Evolutionary conservation across 306 rosid genomes (phyloP), one percentile per base, ranked within the genome.

Genomic region (Sicyos edulis): DNA sequence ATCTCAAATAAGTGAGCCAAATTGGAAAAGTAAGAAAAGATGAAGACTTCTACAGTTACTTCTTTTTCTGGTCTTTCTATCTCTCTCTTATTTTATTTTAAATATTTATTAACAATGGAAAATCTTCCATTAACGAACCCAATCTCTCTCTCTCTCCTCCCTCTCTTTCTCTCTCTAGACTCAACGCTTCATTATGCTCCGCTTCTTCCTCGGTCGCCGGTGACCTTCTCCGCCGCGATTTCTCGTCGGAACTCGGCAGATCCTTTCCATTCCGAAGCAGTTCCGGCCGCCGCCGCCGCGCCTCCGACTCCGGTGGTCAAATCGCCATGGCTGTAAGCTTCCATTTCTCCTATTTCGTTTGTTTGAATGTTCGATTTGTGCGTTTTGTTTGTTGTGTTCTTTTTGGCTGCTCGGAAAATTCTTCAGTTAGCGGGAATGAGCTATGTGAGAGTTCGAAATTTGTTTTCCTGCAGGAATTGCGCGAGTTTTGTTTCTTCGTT

Each of bases 371-470:
- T 69, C 16, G 3, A 47, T 11, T 11, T 24, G 8, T 14, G 45
- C 13, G 13, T 69, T 69, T 67, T 29, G 11, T 12, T 15, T 32
- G 24, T 40, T 11, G 17, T 17, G 7, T 21, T 64, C 53, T 50
- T 57, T 68, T 22, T 68, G 57, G 57, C 26, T 68, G 73, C 73
- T 68, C 10, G 14, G 57, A 68, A 68, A 68, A 68, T 64, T 14
- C 21, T 10, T 6, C 2, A 20, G 73, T 22, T 20, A 66, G 71
- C 54, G 37, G 54, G 54, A 68, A 26, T 26, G 29, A 26, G 29
- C 29, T 26, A 26, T 26, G 56, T 26, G 56, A n/a, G 57, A 49
- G 14, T 67, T 68, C 73, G 8, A 68, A 22, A 8, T 68, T 16
- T 3, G 2, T 11, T 67, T 21, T 67, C n/a, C 21, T 2, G 5